Percentiles rank a stretch among this genome's conserved stretches.
phyloP scores from a whole-genome alignment of 2,329 filamentous ascomycete genomes.

The Fusarium ramigenum region DNA sequence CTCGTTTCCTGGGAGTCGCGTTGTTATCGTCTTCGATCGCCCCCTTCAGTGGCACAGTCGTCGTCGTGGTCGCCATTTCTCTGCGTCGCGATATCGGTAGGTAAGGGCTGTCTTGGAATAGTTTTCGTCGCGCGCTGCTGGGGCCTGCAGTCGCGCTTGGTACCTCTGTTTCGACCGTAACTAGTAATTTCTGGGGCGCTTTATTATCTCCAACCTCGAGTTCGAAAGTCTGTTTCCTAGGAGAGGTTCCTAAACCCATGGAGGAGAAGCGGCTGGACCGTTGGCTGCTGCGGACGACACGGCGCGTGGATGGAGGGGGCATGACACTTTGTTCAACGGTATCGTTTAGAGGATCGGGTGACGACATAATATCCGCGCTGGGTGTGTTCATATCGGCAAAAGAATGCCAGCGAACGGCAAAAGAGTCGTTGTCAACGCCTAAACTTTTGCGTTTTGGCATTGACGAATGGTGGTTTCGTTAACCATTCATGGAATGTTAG shows the following conservation, averaged over 20 bases:
- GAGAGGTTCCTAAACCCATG: constrained; percentile 51
- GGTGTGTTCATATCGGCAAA: constrained; percentile 49
- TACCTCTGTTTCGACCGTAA: constrained; percentile 64
- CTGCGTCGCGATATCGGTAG: constrained; percentile 48
- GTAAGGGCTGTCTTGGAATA: constrained; percentile 57
- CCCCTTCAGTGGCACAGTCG: constrained; percentile 59
- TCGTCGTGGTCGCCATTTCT: constrained; percentile 57
- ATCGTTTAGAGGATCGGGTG: constrained; percentile 61
- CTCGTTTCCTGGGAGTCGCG: constrained; percentile 53
- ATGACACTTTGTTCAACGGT: constrained; percentile 45
- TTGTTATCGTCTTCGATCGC: constrained; percentile 49
- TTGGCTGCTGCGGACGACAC: constrained; percentile 58
- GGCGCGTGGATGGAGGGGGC: constrained; percentile 51
- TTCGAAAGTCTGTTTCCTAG: constrained; percentile 66
- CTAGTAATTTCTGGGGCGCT: constrained; percentile 62
- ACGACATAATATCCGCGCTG: constrained; percentile 58
- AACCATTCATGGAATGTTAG: constrained; percentile 38
- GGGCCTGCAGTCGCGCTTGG: constrained; percentile 48
- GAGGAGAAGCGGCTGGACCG: constrained; percentile 52
- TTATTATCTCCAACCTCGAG: constrained; percentile 62
- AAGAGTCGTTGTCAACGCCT: constrained; percentile 40
- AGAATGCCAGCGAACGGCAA: constrained; percentile 49
- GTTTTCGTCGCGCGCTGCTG: constrained; percentile 49
- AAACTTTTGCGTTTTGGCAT: constrained; percentile 45
- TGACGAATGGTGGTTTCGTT: constrained; percentile 32